phyloP scores from a whole-genome alignment of 257 asterid genomes.

The Solanum verrucosum region DNA sequence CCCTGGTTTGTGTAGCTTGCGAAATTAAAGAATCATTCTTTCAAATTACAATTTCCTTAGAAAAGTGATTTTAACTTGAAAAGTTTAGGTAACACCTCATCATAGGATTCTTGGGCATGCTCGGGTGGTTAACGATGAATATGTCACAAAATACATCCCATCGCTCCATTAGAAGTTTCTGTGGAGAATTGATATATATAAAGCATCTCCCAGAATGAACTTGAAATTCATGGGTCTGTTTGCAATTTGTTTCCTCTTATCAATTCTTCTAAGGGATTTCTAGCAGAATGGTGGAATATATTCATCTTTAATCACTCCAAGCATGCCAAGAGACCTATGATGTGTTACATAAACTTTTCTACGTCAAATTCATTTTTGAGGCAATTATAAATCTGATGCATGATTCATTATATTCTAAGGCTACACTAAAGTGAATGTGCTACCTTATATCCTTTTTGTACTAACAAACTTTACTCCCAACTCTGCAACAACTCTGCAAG shows the following conservation, averaged over 20 bases:
- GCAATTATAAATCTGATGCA: background rate
- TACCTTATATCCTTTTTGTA: background rate
- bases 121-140: background rate
- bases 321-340: background rate
- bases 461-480: background rate
- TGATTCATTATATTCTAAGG: background rate
- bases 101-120: background rate
- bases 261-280: background rate
- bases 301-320: background rate
- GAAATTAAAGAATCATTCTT: background rate
- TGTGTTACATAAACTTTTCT: background rate
- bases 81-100: background rate
- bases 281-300: background rate
- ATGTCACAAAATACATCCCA: constrained; percentile 38
- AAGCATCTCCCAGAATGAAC: background rate
- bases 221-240: background rate
- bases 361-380: background rate
- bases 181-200: background rate
- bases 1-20: background rate
- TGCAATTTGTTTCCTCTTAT: background rate
- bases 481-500: background rate
- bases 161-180: constrained; percentile 35
- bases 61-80: background rate
- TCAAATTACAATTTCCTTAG: background rate
- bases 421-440: background rate